These are phyloP conservation scores for Penstemon davidsonii DNA, from an alignment of 257 asterid species.

Conservation along the genomic window DNA sequence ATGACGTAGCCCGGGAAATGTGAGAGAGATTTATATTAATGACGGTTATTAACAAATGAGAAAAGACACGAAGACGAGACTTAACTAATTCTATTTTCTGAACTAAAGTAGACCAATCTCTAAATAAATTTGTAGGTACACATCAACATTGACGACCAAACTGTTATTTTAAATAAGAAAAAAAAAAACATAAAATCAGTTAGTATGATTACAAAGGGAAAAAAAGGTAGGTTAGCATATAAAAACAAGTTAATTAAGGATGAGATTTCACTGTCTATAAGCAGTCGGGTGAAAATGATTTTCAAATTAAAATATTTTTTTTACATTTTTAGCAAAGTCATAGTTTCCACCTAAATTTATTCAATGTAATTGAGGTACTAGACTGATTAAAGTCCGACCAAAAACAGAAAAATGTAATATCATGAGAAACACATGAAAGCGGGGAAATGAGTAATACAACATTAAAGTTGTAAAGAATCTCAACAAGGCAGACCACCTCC, in stretches of 20 bases:
- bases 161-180: neutral
- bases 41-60: neutral
- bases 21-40: neutral
- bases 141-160: neutral
- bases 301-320: neutral
- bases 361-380: conserved; percentile 1
- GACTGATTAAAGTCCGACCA: conserved; percentile 12
- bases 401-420: neutral
- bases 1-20: too few species aligned
- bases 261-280: neutral
- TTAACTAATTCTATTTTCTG: conserved; percentile 12
- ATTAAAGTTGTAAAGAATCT: conserved; percentile 1
- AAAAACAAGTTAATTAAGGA: neutral
- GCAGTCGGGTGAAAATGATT: neutral
- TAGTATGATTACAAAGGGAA: neutral
- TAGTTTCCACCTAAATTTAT: conserved; percentile 17
- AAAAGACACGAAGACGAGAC: conserved; percentile 8
- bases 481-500: conserved; percentile 5
- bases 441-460: conserved; percentile 2
- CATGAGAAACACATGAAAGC: neutral
- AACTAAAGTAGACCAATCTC: conserved; percentile 1
- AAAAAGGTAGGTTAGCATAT: neutral
- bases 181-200: neutral
- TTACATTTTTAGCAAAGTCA: conserved; percentile 12
- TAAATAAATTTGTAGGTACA: neutral